Base-by-base conservation (phyloP, 1,284 basidiomycete species). In the Hemileia vastatrix region DNA sequence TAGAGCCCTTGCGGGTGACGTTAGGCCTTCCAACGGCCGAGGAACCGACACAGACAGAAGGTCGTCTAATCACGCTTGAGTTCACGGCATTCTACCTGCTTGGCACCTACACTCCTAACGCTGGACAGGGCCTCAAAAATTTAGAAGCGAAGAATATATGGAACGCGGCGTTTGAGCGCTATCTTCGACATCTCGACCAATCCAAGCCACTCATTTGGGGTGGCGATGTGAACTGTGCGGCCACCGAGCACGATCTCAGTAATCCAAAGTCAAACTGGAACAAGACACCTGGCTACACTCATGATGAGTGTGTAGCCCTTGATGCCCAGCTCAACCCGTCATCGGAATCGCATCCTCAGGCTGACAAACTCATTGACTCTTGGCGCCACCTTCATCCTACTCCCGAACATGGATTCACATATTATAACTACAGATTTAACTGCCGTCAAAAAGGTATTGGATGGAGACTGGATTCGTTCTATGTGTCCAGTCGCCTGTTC, bases 61-160 rank as follows among this genome's bases (percentile, higher is more conserved):
- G 54, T 6, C 57, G 68, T 66, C 54, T 61, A 24, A 31, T 61
- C 36, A 61, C 24, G 19, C 52, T 61, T n/a, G 59, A 61, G 51
- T 61, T 61, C 19, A 44, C 40, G 15, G 43, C 36, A 6, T 61
- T 61, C 33, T 54, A 53, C 33, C 27, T 61, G 24, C 54, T 61
- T 13, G 59, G 59, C 13, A 61, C 59, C 33, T 61, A 61, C 21
- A 61, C 59, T 24, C 59, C 59, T 6, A 61, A 61, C 27, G 59
- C 59, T 1, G 59, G 59, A 6, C 51, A 61, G 23, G 36, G 48
- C 11, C 59, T 61, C 8, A 53, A 61, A 52, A 52, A 45, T 24
- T 23, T 61, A 43, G 40, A 44, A 36, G 33, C 51, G 24, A 61
- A 61, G 31, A 61, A 45, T 15, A 43, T 48, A 49, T 61, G 59